Evolutionary conservation across 2,329 filamentous ascomycete species (phyloP), one percentile per base, ranked within the genome.

Genomic region (Bipolaris victoriae): DNA sequence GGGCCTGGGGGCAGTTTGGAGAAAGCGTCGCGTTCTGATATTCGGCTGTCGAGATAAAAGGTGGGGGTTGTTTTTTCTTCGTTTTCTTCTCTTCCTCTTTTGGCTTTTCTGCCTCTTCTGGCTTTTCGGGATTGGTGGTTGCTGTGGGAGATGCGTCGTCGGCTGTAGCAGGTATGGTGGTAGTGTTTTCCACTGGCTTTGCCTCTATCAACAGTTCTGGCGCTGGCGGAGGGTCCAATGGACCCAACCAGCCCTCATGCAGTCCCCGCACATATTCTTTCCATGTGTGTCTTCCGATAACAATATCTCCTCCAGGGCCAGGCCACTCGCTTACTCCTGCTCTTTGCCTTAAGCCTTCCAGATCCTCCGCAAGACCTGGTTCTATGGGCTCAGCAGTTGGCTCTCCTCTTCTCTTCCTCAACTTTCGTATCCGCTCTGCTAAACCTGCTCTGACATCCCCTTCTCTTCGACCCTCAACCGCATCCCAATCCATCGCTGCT

Each of bases 181-280:
- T 2, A 57, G 43, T 5, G 16, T 66, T 55, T 15, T 58, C 51
- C 1, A 59, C 49, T n/a, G 49, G 46, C 7, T 56, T 45, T 13
- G 58, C 56, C 33, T 72, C 68, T 24, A 71, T 65, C 18, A 68
- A 62, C 37, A 66, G 9, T 20, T 60, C 57, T 51, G 55, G 33
- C 7, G 50, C 61, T 50, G 68, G 64, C 1, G 90, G 89, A 54
- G 86, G 78, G 57, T 89, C 86, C 41, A 96, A 80, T 7, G 95
- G 92, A 0, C 95, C 94, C 22, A 99, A 80, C 94, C 95, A 99
- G 54, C 95, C 95, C 78, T 99, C 95, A 74, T 99, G 95, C 64
- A 98, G 73, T 44, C 95, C 95, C 57, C 93, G 85, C 22, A 98
- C 81, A 75, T 98, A 99, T 78, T 99, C 95, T 79, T 97, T 99